A percentile compares a stretch with the other conserved stretches of the same genome.
phyloP scores from a whole-genome alignment of 2,329 filamentous ascomycete genomes.

The Whalleya microplaca region DNA sequence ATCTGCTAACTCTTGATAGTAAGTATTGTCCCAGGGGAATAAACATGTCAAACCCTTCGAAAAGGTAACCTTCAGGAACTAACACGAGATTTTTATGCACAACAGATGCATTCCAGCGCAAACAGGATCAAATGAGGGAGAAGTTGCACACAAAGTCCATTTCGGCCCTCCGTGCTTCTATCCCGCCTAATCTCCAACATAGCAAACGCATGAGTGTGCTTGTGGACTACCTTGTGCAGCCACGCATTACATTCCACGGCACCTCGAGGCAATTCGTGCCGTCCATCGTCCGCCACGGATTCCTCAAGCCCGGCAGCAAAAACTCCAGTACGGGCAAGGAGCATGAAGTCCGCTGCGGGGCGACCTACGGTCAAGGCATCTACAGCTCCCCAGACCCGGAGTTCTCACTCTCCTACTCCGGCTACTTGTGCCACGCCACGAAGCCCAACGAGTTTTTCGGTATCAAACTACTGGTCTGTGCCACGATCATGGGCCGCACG shows the following conservation, averaged over 20 bases:
- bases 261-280: constrained; percentile 41
- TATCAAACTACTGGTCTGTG: constrained; percentile 49
- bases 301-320: constrained; percentile 42
- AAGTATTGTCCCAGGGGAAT: neutral
- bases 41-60: neutral
- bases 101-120: constrained; percentile 32
- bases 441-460: constrained; percentile 39
- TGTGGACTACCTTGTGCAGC: constrained; percentile 41
- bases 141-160: constrained; percentile 24
- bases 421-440: constrained; percentile 34
- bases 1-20: neutral
- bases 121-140: constrained; percentile 32
- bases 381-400: constrained; percentile 47
- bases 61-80: neutral
- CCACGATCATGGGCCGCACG: constrained; percentile 49
- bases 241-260: constrained; percentile 46
- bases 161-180: constrained; percentile 8
- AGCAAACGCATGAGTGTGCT: constrained; percentile 35
- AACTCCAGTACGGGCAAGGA: constrained; percentile 34
- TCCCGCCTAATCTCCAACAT: constrained; percentile 11
- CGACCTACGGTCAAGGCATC: constrained; percentile 46
- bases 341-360: constrained; percentile 40
- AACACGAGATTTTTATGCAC: neutral
- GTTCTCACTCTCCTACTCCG: constrained; percentile 44
- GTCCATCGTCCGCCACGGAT: constrained; percentile 49